Conservation (phyloP, 2,329 filamentous ascomycete species). For the Claviceps cyperi region DNA sequence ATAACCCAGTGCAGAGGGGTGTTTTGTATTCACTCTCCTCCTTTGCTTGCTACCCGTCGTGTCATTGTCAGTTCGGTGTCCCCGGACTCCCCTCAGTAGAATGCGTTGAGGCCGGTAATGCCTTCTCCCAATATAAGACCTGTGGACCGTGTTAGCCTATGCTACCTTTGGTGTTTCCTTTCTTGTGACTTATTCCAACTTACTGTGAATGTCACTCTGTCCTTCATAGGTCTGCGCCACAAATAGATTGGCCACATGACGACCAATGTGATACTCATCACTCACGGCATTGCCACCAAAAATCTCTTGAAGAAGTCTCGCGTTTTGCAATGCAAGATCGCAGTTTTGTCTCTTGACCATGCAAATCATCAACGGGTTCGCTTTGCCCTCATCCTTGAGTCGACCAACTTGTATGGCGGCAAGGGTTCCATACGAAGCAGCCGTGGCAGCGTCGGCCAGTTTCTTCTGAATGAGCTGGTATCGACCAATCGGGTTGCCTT, state of each 20-base stretch:
- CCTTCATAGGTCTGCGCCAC: conserved; percentile 98
- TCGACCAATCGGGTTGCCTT: conserved; percentile 82
- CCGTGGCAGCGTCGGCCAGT: conserved; percentile 79
- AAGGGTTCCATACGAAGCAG: conserved; percentile 81
- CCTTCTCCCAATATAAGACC: conserved; percentile 54
- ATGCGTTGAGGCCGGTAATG: conserved; percentile 66
- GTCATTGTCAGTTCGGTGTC: neutral
- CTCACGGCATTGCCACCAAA: conserved; percentile 98
- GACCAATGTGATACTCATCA: conserved; percentile 89
- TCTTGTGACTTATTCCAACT: conserved; percentile 24
- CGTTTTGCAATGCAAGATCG: conserved; percentile 69
- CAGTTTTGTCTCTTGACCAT: conserved; percentile 98
- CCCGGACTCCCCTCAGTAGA: conserved; percentile 35
- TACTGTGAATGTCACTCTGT: conserved; percentile 93
- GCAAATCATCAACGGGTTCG: conserved; percentile 86
- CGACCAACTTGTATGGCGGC: conserved; percentile 83
- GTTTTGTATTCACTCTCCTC: neutral
- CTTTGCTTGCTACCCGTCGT: neutral
- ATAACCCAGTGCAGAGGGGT: neutral
- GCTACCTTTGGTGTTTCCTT: neutral
- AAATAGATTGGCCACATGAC: conserved; percentile 91
- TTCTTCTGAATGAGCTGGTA: conserved; percentile 99
- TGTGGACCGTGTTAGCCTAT: conserved; percentile 20
- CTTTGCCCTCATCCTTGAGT: conserved; percentile 82
- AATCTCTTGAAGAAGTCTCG: conserved; percentile 75